Conservation (phyloP, 2,329 filamentous ascomycete genomes). For the Colletotrichum horii region DNA sequence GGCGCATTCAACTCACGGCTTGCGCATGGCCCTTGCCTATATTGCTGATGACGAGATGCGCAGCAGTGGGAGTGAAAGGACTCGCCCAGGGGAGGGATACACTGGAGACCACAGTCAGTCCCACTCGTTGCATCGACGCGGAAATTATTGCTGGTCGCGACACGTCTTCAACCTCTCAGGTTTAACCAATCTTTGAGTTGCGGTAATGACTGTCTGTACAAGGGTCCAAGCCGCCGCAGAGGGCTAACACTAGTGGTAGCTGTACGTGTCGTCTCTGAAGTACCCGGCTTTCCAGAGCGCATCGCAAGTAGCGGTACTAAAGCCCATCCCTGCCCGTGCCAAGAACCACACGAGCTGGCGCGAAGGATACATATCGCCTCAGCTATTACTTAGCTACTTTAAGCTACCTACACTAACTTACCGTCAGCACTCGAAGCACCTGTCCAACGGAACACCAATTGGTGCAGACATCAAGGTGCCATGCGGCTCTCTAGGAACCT, state of each 20-base stretch:
- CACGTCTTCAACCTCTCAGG: not conserved
- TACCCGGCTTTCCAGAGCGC: not conserved
- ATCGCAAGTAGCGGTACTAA: not conserved
- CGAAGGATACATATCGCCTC: not conserved
- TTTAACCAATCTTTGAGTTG: not conserved
- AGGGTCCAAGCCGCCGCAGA: not conserved
- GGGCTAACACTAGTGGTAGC: not conserved
- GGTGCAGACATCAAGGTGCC: not conserved
- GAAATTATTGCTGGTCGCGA: not conserved
- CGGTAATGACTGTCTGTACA: not conserved
- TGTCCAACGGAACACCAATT: not conserved
- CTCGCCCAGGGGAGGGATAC: not conserved
- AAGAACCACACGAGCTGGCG: not conserved
- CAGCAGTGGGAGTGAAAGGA: not conserved
- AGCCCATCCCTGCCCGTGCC: not conserved
- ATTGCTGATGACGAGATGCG: not conserved
- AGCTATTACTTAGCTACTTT: not conserved
- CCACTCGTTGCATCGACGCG: not conserved
- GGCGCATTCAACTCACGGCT: slow-evolving; percentile 2
- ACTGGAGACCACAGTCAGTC: not conserved
- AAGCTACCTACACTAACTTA: not conserved
- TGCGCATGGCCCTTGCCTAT: not conserved
- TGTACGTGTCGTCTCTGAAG: not conserved
- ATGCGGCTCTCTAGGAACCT: not conserved
- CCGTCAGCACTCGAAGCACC: not conserved